A percentile compares a stretch with the other conserved stretches of the same genome.
phyloP scores from a whole-genome alignment of 495 filamentous ascomycete genomes.

The Penicillium atrosanguineum region DNA sequence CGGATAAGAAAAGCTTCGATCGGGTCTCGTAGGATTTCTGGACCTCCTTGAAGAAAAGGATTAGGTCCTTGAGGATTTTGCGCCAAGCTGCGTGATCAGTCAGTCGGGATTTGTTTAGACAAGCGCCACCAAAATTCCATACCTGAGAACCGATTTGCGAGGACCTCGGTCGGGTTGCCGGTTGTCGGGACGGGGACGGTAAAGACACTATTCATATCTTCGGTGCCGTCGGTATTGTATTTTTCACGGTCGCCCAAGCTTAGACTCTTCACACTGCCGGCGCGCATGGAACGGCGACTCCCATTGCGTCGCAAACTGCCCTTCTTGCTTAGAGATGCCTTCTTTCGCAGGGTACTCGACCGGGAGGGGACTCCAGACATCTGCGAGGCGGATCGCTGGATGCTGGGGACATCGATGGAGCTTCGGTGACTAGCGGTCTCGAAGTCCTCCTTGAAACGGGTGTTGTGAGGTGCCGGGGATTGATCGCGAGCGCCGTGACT shows the following conservation, averaged over 20 bases:
- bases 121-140: constrained; percentile 19
- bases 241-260: constrained; percentile 58
- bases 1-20: constrained; percentile 76
- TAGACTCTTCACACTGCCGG: constrained; percentile 77
- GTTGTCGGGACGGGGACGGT: constrained; percentile 83
- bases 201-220: constrained; percentile 81
- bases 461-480: constrained; percentile 45
- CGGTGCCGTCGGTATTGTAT: constrained; percentile 55
- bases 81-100: constrained; percentile 69
- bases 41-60: constrained; percentile 90
- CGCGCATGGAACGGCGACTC: constrained; percentile 70
- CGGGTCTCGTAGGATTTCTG: constrained; percentile 86
- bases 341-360: constrained; percentile 82
- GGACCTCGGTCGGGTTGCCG: constrained; percentile 82
- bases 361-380: constrained; percentile 60
- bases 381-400: constrained; percentile 52
- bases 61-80: constrained; percentile 91
- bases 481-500: constrained; percentile 40
- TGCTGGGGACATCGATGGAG: constrained; percentile 48
- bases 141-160: constrained; percentile 91
- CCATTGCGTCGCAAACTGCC: constrained; percentile 75
- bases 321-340: constrained; percentile 68
- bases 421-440: constrained; percentile 65
- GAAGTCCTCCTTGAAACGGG: constrained; percentile 68
- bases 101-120: constrained; percentile 8